Base-by-base conservation (phyloP, 2,329 filamentous ascomycete genomes). In the Akanthomyces uredinophilus region DNA sequence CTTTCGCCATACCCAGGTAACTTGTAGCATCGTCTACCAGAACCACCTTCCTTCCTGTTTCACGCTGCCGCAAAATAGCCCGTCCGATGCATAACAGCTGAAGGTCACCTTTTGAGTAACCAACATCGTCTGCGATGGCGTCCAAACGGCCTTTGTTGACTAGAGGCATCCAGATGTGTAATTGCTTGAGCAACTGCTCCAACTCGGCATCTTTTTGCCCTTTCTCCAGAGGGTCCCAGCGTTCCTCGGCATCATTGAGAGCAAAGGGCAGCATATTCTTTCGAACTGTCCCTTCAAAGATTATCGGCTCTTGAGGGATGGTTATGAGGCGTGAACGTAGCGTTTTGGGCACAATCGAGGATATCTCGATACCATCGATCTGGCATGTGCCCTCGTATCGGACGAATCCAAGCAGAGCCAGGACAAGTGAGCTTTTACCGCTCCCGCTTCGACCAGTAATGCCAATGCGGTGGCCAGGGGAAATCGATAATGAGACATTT, bases 251-350 rank as follows among this genome's bases (percentile, higher is more conserved):
- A 5, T 39, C 37, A 8, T 54, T 54, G 35, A 54, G 16, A 2
- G 51, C 43, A 2, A 39, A 39, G 0, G 79, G 78, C 61, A 81
- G 77, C 5, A 78, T 70, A 53, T 83, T 83, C 27, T 73, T 67
- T 13, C 77, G 74, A 4, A 83, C 70, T 1, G 71, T 75, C 18
- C 75, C 78, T 1, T 73, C 72, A 11, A 81, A 69, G 5, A 77
- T 69, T 47, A 79, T 72, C 0, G 78, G 71, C 32, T 82, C 78
- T 70, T 82, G 79, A 0, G 79, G 77, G 6, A 82, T 68, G 4
- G 74, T 73, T 27, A 76, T 74, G 14, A 82, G 69, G 4, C 74
- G 69, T 1, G 70, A 69, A 41, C 80, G 77, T n/a, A 81, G 69
- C 0, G 68, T 68, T 43, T 78, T 69, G 24, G 74, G 75, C 3